phyloP scores from a whole-genome alignment of 164 flowering plant genomes.

The Stephania cephalantha region DNA sequence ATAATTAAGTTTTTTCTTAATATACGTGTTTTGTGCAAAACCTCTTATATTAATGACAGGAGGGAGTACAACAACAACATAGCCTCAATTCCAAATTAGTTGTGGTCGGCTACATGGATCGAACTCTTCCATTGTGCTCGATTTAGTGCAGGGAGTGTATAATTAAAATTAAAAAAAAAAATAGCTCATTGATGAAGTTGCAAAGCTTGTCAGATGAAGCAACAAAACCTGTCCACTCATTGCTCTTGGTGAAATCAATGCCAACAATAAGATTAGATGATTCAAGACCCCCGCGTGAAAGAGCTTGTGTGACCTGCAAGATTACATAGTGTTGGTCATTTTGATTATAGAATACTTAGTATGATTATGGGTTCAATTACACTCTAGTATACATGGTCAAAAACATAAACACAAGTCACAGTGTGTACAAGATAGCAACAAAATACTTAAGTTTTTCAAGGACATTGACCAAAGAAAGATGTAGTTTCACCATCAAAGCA shows the following conservation, averaged over 20 bases:
- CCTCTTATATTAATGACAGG: no score
- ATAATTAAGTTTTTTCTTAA: no score
- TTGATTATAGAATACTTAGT: background rate
- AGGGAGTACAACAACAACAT: no score
- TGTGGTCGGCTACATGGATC: no score
- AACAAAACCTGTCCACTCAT: constrained; percentile 87
- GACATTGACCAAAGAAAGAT: no score
- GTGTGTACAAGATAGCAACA: background rate
- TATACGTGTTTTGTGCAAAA: no score
- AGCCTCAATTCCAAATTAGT: no score
- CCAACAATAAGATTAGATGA: constrained; percentile 92
- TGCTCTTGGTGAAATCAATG: constrained; percentile 93
- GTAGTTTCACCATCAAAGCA: no score
- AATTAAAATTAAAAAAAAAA: no score
- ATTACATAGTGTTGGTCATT: background rate
- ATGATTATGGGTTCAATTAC: background rate
- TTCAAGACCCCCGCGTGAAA: constrained; percentile 76
- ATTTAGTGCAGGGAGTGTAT: no score
- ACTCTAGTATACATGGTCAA: background rate
- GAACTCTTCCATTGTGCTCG: no score
- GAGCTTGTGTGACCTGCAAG: constrained; percentile 71
- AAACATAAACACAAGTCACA: background rate
- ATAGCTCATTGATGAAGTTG: background rate
- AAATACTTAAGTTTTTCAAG: no score
- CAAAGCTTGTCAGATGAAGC: background rate